Percentiles rank a stretch among this genome's conserved stretches.
These are phyloP conservation scores for Alloascoidea africana DNA, from an alignment of 805 yeast genomes.

Conservation along the genomic window DNA sequence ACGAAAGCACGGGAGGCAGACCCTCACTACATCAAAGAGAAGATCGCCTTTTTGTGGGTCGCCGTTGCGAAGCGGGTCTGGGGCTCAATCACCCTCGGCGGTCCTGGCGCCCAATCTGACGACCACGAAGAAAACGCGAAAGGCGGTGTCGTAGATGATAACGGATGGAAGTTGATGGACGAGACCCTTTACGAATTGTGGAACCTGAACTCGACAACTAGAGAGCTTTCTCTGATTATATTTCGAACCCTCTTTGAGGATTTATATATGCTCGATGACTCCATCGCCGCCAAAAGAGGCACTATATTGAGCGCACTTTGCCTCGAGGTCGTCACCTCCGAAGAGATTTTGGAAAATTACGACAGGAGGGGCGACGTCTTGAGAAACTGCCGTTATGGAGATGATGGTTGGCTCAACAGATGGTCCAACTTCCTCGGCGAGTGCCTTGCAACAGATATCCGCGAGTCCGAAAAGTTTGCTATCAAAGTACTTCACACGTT, in stretches of 20 bases:
- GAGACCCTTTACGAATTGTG: slow-evolving; percentile 58
- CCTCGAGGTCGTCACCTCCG: slow-evolving; percentile 70
- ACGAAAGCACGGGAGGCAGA: slow-evolving; percentile 42
- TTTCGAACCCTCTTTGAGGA: slow-evolving; percentile 87
- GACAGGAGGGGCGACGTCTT: slow-evolving; percentile 47
- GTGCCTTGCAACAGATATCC: slow-evolving; percentile 23
- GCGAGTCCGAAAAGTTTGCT: slow-evolving; percentile 27
- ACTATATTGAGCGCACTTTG: slow-evolving; percentile 69
- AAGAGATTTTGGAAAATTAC: slow-evolving; percentile 44
- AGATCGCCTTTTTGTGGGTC: slow-evolving; percentile 83
- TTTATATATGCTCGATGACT: slow-evolving; percentile 80
- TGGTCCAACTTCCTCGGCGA: slow-evolving; percentile 48
- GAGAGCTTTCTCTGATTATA: slow-evolving; percentile 68
- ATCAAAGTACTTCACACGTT: slow-evolving; percentile 64
- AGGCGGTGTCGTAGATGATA: slow-evolving; percentile 16
- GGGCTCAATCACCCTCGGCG: slow-evolving; percentile 36
- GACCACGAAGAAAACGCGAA: slow-evolving; percentile 3
- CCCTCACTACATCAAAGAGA: slow-evolving; percentile 84
- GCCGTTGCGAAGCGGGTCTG: slow-evolving; percentile 80
- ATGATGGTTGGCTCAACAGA: slow-evolving; percentile 74
- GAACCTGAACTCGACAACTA: slow-evolving; percentile 43
- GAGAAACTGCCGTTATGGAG: slow-evolving; percentile 46
- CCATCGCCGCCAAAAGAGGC: slow-evolving; percentile 62
- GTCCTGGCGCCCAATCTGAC: slow-evolving; percentile 4
- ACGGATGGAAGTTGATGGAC: slow-evolving; percentile 85